Evolutionary conservation across 805 yeast genomes (phyloP).

Genomic region (Cyberlindnera euphorbiiphila): DNA sequence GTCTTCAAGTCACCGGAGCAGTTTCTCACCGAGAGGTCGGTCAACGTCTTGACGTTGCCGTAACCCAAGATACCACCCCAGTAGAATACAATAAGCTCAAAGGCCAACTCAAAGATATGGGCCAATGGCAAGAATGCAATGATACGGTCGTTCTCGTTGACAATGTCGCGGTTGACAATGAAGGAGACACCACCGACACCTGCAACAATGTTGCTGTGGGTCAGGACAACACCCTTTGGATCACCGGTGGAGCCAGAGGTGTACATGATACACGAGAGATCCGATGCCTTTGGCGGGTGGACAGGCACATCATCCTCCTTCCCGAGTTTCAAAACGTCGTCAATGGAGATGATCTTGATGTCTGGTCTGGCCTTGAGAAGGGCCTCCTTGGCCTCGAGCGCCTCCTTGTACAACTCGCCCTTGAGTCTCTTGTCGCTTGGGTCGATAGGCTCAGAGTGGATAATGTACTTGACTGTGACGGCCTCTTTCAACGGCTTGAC

Average conservation of each 20-base stretch:
- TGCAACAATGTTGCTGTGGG: slow-evolving; percentile 66
- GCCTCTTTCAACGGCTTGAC: slow-evolving; percentile 69
- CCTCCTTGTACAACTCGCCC: slow-evolving; percentile 56
- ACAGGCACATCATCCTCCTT: slow-evolving; percentile 36
- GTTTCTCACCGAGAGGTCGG: slow-evolving; percentile 76
- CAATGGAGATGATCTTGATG: slow-evolving; percentile 57
- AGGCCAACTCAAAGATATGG: slow-evolving; percentile 89
- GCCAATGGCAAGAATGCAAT: slow-evolving; percentile 93
- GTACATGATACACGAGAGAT: slow-evolving; percentile 61
- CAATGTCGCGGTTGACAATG: slow-evolving; percentile 48
- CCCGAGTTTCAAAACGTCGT: slow-evolving; percentile 68
- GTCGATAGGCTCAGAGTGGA: slow-evolving; percentile 63
- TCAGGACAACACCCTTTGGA: slow-evolving; percentile 72
- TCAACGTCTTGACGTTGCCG: slow-evolving; percentile 87
- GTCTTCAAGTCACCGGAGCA: slow-evolving; percentile 85
- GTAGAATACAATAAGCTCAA: slow-evolving; percentile 72
- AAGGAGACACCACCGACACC: slow-evolving; percentile 82
- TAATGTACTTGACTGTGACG: slow-evolving; percentile 56
- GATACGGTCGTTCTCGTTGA: slow-evolving; percentile 61
- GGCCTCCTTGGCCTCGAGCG: slow-evolving; percentile 54
- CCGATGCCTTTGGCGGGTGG: slow-evolving; percentile 44
- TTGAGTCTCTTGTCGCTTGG: slow-evolving; percentile 57
- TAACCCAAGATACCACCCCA: slow-evolving; percentile 94
- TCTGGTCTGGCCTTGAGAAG: slow-evolving; percentile 72
- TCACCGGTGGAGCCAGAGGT: slow-evolving; percentile 78